Conservation (phyloP, 129 eudicot genomes). For the Centella asiatica region DNA sequence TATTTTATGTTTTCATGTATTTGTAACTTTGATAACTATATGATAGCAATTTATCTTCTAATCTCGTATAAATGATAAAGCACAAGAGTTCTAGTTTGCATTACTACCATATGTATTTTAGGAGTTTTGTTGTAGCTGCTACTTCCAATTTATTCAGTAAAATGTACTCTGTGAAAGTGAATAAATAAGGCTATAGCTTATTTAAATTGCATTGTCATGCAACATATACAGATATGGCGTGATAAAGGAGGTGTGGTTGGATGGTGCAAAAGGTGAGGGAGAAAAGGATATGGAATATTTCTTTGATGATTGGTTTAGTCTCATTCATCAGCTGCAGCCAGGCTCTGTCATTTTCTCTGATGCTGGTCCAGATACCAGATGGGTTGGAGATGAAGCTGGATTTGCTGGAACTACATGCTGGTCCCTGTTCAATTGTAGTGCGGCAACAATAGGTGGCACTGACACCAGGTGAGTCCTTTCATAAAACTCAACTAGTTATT, state of each 20-base stretch:
- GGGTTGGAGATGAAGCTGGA: slow-evolving; percentile 89
- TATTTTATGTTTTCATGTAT: too few species aligned
- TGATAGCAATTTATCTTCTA: too few species aligned
- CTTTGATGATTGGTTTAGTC: slow-evolving; percentile 78
- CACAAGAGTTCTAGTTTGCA: background rate
- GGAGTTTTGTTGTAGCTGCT: background rate
- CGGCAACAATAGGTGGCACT: slow-evolving; percentile 58
- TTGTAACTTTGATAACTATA: background rate
- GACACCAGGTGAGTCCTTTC: slow-evolving; percentile 38
- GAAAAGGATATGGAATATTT: slow-evolving; percentile 88
- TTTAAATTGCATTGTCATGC: background rate
- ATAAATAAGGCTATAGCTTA: background rate
- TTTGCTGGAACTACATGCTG: slow-evolving; percentile 70
- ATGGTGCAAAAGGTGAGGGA: slow-evolving; percentile 83
- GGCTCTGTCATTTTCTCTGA: slow-evolving; percentile 77
- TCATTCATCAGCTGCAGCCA: slow-evolving; percentile 79
- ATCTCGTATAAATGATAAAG: too few species aligned
- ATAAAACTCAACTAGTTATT: background rate
- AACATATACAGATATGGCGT: slow-evolving; percentile 53
- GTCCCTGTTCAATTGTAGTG: slow-evolving; percentile 73
- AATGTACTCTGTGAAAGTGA: background rate
- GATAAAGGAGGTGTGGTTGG: slow-evolving; percentile 70
- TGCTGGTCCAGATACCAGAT: slow-evolving; percentile 84
- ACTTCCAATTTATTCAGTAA: background rate
- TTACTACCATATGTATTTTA: background rate